Base-by-base conservation (phyloP, 2,329 filamentous ascomycete genomes). In the Pseudogymnoascus sp. region DNA sequence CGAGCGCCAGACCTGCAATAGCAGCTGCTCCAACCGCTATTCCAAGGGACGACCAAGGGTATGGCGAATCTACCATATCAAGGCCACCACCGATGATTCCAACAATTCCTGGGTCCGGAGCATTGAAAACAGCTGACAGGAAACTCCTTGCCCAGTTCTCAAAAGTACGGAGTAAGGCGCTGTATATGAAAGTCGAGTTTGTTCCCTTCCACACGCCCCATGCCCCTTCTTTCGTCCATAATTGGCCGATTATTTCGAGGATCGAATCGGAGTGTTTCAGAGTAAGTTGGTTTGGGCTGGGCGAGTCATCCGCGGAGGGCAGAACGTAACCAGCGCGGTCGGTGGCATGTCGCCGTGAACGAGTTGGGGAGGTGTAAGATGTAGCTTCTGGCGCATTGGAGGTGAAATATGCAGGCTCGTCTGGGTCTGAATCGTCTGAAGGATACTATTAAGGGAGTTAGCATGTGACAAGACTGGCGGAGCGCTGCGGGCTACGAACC, bases 191-290 rank as follows among this genome's bases (percentile, higher is more conserved):
- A 1, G 92, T 95, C 12, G 90, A 86, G 73, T 97, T 97, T 38
- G 92, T 91, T 7, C 88, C 86, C 74, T 97, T 97, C 92, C 93
- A 99, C 4, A 97, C 87, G 4, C 94, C 94, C 82, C 92, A 92
- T 0, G 88, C 88, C 37, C 92, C 91, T 73, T 96, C 93, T 69
- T 89, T 93, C 59, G 88, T 83, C 90, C 94, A 97, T 18, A 97
- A 78, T 73, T 95, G 89, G 5, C 87, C 87, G 65, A 99, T 84
- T 2, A 94, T 91, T 68, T 96, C 91, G 69, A 92, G 83, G 63
- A 97, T 80, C 0, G 92, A 93, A 72, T 93, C 89, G 10, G 90
- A 80, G 64, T 87, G 86, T 67, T 87, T 87, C 18, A 97, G 80
- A 23, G 81, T 78, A 21, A 97, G 81, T 63, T 86, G 86, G 73